These are phyloP conservation scores for Spergularia marina DNA, from an alignment of 148 eudicot genomes.

Conservation along the genomic window DNA sequence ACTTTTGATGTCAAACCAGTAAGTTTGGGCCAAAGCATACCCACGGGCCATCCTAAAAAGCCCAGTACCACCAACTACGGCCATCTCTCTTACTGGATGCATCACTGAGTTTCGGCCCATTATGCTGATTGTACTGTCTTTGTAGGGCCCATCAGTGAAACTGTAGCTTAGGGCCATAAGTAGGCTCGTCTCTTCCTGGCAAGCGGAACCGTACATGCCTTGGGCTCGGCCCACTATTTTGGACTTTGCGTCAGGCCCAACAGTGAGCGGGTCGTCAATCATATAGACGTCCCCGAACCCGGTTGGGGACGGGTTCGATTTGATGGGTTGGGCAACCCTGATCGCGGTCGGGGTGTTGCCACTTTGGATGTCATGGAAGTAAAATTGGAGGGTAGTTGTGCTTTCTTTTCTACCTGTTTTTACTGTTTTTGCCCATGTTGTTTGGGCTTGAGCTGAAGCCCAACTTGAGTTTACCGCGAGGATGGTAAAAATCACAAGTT, in stretches of 20 bases:
- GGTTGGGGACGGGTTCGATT: constrained; percentile 17
- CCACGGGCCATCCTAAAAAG: constrained; percentile 57
- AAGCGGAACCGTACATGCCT: constrained; percentile 53
- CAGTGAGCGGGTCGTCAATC: constrained; percentile 55
- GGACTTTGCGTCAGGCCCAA: constrained; percentile 46
- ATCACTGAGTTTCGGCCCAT: constrained; percentile 44
- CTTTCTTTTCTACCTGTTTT: constrained; percentile 13
- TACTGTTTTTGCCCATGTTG: constrained; percentile 36
- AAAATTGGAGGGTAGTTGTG: constrained; percentile 50
- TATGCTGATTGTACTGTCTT: constrained; percentile 54
- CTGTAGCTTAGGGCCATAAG: constrained; percentile 48
- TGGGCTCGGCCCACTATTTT: constrained; percentile 53
- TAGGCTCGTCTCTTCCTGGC: constrained; percentile 30
- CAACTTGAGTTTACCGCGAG: neutral
- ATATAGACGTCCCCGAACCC: constrained; percentile 40
- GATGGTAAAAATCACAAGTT: neutral
- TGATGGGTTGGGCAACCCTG: constrained; percentile 35
- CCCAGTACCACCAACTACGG: constrained; percentile 66
- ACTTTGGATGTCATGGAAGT: constrained; percentile 50
- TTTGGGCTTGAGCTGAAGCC: constrained; percentile 12
- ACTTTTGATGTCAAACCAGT: constrained; percentile 23
- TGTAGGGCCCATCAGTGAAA: constrained; percentile 47
- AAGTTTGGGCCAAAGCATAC: constrained; percentile 31
- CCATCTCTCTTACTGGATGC: constrained; percentile 47
- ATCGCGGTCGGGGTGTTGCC: constrained; percentile 36